phyloP scores from a whole-genome alignment of 2,329 filamentous ascomycete genomes.

The Paecilomyces variotii region DNA sequence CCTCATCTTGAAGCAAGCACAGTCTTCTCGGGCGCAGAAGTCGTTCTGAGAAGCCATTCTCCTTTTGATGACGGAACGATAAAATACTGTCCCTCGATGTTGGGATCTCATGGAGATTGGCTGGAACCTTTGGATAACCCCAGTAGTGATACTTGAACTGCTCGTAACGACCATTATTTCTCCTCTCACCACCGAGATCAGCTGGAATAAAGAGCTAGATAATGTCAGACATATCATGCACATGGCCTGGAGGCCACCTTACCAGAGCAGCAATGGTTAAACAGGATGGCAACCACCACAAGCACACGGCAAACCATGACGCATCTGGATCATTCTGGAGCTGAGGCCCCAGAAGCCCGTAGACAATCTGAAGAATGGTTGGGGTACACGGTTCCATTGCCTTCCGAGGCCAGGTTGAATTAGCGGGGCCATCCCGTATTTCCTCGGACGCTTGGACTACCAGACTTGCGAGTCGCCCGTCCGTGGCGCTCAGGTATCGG shows the following conservation, averaged over 20 bases:
- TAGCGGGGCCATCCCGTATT: neutral
- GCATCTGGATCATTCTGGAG: neutral
- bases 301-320: neutral
- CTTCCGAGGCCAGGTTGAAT: neutral
- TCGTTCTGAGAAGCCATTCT: neutral
- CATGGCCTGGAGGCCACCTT: neutral
- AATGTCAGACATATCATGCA: neutral
- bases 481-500: neutral
- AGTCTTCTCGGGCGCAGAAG: conserved; percentile 3
- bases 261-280: neutral
- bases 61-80: neutral
- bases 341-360: neutral
- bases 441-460: neutral
- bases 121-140: neutral
- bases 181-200: neutral
- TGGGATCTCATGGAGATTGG: neutral
- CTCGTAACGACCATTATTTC: neutral
- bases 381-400: neutral
- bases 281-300: neutral
- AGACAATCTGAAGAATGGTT: neutral
- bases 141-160: neutral
- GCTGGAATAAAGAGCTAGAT: neutral
- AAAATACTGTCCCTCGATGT: neutral
- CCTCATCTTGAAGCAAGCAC: conserved; percentile 1
- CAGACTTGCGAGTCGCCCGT: neutral